A percentile compares a stretch with the other conserved stretches of the same genome.
Evolutionary conservation across 169 alveolate genomes (phyloP).

Genomic region (Besnoitia besnoiti): DNA sequence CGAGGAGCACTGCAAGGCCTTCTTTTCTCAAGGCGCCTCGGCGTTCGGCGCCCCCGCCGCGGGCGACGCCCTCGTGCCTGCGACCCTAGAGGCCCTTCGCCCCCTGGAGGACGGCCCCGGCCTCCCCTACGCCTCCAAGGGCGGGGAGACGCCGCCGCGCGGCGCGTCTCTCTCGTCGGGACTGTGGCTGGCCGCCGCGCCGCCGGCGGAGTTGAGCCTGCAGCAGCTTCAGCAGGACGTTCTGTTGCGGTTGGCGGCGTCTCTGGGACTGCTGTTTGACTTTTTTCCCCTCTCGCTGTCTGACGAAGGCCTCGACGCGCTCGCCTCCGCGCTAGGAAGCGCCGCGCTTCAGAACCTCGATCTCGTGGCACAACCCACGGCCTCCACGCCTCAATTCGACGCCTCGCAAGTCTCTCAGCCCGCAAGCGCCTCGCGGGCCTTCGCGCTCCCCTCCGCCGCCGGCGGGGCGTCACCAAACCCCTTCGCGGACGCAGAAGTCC

Average conservation of each 20-base stretch:
- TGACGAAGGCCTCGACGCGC: slow-evolving; percentile 32
- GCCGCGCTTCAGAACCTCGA: not conserved
- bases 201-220: not conserved
- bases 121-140: not conserved
- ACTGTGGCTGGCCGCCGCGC: not conserved
- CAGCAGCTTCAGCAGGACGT: not conserved
- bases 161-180: not conserved
- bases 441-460: not conserved
- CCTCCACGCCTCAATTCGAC: not conserved
- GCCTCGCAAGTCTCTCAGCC: not conserved
- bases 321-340: not conserved
- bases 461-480: not conserved
- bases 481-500: not conserved
- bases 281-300: not conserved
- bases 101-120: not conserved
- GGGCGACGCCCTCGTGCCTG: not conserved
- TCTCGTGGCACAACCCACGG: not conserved
- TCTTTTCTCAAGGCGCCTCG: too few species aligned
- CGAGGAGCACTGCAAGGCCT: too few species aligned
- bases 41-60: not conserved
- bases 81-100: not conserved
- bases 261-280: not conserved
- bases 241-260: not conserved
- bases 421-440: not conserved
- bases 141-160: too few species aligned